Conservation (phyloP, 306 rosid species). For the Comarum palustre region DNA sequence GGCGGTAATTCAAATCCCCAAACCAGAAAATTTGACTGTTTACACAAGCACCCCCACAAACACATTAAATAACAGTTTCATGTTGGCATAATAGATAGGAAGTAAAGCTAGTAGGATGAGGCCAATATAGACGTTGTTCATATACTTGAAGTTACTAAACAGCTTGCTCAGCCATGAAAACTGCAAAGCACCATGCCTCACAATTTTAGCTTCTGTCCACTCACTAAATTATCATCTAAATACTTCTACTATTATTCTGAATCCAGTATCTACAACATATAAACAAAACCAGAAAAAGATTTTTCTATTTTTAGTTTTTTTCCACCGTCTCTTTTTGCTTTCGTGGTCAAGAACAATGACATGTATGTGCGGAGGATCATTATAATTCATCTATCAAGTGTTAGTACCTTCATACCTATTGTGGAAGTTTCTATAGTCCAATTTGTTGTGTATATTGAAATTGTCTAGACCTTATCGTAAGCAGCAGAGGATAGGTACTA, state of each 20-base stretch:
- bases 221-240: neutral
- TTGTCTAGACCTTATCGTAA: neutral
- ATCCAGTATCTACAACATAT: neutral
- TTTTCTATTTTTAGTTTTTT: neutral
- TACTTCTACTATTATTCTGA: neutral
- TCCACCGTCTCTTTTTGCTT: neutral
- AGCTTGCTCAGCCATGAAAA: neutral
- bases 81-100: slow-evolving; percentile 11
- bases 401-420: slow-evolving; percentile 1
- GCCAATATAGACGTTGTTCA: neutral
- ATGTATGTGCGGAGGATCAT: neutral
- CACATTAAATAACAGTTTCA: slow-evolving; percentile 23
- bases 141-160: neutral
- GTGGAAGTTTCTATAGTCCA: neutral
- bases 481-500: neutral
- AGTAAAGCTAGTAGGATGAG: neutral
- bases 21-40: slow-evolving; percentile 94
- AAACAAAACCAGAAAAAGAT: neutral
- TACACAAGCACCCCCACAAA: slow-evolving; percentile 23
- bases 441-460: neutral
- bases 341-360: neutral
- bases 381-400: neutral
- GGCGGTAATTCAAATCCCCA: slow-evolving; percentile 92
- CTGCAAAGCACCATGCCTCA: neutral
- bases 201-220: neutral